Evolutionary conservation across 768 basidiomycete species (phyloP).

Genomic region (Pisolithus sp.): DNA sequence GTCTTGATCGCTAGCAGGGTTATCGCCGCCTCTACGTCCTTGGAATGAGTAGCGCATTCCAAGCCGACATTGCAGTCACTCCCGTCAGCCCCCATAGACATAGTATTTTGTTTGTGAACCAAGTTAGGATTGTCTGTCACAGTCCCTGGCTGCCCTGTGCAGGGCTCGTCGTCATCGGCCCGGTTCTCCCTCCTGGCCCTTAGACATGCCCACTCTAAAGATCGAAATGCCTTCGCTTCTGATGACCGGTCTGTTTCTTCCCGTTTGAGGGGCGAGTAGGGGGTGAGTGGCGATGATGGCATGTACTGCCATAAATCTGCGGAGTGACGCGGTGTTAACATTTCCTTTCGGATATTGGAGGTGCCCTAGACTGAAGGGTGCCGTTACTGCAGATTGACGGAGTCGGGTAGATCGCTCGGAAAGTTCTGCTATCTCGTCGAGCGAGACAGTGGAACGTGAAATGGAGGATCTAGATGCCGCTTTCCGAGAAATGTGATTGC

Average conservation of each 20-base stretch:
- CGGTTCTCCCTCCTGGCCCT: conserved; percentile 29
- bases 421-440: conserved; percentile 25
- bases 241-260: conserved; percentile 22
- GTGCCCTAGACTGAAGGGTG: conserved; percentile 26
- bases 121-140: conserved; percentile 13
- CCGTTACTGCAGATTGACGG: conserved; percentile 3
- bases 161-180: conserved; percentile 18
- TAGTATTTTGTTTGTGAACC: conserved; percentile 7
- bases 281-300: conserved; percentile 20
- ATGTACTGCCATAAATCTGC: conserved; percentile 26
- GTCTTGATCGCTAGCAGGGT: conserved; percentile 30
- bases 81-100: neutral
- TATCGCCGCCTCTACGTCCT: conserved; percentile 33
- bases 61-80: conserved; percentile 1
- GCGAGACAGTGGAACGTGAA: conserved; percentile 24
- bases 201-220: conserved; percentile 74
- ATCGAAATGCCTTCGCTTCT: conserved; percentile 39
- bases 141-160: conserved; percentile 6
- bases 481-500: conserved; percentile 1
- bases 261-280: conserved; percentile 13
- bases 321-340: conserved; percentile 5
- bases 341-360: conserved; percentile 4
- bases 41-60: conserved; percentile 12
- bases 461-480: conserved; percentile 9
- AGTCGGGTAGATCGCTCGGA: conserved; percentile 22